Conservation (phyloP, 495 filamentous ascomycete genomes). For the Pyrenopolyporus hunteri region DNA sequence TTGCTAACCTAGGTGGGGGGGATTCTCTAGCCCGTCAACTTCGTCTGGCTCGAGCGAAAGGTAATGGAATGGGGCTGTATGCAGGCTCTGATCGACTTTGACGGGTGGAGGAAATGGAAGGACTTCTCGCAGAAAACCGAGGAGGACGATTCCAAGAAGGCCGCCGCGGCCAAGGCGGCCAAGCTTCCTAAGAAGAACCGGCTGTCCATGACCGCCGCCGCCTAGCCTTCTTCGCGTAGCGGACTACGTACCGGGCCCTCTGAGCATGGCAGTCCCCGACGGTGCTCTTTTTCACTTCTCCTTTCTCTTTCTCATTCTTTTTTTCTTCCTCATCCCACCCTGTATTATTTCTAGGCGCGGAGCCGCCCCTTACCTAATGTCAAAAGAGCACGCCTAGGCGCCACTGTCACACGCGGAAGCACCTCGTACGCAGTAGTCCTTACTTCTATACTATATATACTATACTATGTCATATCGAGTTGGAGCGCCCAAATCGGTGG, state of each 20-base stretch:
- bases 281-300: not conserved
- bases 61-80: conserved; percentile 99
- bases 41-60: conserved; percentile 96
- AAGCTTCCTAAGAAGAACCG: conserved; percentile 50
- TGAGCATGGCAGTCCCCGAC: not conserved
- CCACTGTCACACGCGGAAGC: no score
- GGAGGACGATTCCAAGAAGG: conserved; percentile 44
- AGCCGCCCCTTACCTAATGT: not conserved
- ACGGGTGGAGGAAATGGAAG: conserved; percentile 98
- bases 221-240: conserved; percentile 4
- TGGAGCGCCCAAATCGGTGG: not conserved
- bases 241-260: not conserved
- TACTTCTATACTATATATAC: no score
- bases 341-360: not conserved
- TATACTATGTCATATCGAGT: no score
- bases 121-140: conserved; percentile 63
- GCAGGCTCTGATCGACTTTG: conserved; percentile 98
- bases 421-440: no score
- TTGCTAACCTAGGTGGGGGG: no score
- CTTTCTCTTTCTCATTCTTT: not conserved
- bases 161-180: conserved; percentile 33
- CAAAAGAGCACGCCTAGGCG: not conserved
- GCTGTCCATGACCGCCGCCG: conserved; percentile 39
- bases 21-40: conserved; percentile 80
- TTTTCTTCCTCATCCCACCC: no score